Evolutionary conservation across 805 yeast genomes (phyloP), one percentile per base, ranked within the genome.

Genomic region (Pichia deserticola): DNA sequence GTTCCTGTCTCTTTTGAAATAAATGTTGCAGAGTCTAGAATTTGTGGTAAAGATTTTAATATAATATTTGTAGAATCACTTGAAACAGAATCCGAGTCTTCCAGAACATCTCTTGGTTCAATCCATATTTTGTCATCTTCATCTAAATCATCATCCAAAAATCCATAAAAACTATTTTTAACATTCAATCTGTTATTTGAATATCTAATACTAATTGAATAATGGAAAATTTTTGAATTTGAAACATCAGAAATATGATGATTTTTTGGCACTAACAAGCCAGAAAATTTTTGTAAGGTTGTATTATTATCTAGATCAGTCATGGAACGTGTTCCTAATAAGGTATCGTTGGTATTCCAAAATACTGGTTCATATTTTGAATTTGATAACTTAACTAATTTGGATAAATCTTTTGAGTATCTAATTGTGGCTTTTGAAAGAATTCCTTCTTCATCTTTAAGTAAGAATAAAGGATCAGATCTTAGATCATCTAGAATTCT

Each of bases 401-500:
- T 30, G 0, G 52, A 50, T 42, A 50, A 37, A 5, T 30, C 25
- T 4, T 39, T 27, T 1, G 67, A 60, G 60, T 78, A 77, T 10
- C 62, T 69, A 35, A 76, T 59, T 5, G 73, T 52, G 7, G 59
- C 60, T 12, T 46, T 51, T 3, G 54, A 53, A 20, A 70, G 49
- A 10, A 70, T 55, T 13, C 70, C 69, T 5, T 54, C 45, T 6
- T 54, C 57, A 2, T 51, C 43, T 13, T 60, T 58, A 15, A 57
- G 41, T 11, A 68, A 49, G 52, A 73, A 71, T 34, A 64, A 54
- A 8, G 75, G 60, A 51, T 73, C 77, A 33, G 70, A 73, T 47
- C 76, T 67, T 33, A 85, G 60, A 58, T 85, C 92, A 60, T 83
- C 89, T 27, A 84, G 57, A 25, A 86, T 69, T 48, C 92, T 69